A percentile compares a stretch with the other conserved stretches of the same genome.
These are phyloP conservation scores for Tricholoma sp. DNA, from an alignment of 768 basidiomycete genomes.

Conservation along the genomic window DNA sequence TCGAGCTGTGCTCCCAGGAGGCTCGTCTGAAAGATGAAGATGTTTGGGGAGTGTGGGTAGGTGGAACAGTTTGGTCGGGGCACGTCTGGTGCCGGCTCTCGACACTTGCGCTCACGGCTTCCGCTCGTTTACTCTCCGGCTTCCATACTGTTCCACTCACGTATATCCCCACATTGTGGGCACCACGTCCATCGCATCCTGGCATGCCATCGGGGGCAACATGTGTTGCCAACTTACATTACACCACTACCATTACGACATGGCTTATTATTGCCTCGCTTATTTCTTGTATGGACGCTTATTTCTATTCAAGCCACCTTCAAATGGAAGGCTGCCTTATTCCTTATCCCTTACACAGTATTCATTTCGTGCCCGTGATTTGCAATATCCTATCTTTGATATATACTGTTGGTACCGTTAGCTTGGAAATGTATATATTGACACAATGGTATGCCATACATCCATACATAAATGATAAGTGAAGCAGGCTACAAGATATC, in stretches of 20 bases:
- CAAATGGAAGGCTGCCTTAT: conserved; percentile 16
- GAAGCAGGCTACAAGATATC: too few species aligned
- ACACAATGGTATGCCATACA: background rate
- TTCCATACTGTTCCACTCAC: conserved; percentile 3
- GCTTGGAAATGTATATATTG: background rate
- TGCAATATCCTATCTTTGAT: conserved; percentile 11
- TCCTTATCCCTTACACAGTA: conserved; percentile 18
- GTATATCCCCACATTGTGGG: background rate
- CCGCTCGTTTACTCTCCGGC: conserved; percentile 21
- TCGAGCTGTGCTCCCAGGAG: conserved; percentile 14
- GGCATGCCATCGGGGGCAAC: conserved; percentile 6
- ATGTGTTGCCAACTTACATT: conserved; percentile 21
- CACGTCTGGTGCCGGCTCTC: conserved; percentile 35
- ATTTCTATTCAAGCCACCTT: conserved; percentile 51
- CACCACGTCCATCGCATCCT: conserved; percentile 1
- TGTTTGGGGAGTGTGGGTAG: conserved; percentile 23
- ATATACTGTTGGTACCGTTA: background rate
- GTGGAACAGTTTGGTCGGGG: conserved; percentile 29
- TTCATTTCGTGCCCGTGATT: conserved; percentile 28
- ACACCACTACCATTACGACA: conserved; percentile 20
- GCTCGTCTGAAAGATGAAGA: conserved; percentile 10
- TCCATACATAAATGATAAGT: background rate
- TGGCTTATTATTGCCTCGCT: conserved; percentile 24
- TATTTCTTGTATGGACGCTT: conserved; percentile 68
- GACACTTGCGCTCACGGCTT: conserved; percentile 24